These are phyloP conservation scores for Cutaneotrichosporon daszewskae DNA, from an alignment of 1,284 basidiomycete genomes.

Conservation along the genomic window DNA sequence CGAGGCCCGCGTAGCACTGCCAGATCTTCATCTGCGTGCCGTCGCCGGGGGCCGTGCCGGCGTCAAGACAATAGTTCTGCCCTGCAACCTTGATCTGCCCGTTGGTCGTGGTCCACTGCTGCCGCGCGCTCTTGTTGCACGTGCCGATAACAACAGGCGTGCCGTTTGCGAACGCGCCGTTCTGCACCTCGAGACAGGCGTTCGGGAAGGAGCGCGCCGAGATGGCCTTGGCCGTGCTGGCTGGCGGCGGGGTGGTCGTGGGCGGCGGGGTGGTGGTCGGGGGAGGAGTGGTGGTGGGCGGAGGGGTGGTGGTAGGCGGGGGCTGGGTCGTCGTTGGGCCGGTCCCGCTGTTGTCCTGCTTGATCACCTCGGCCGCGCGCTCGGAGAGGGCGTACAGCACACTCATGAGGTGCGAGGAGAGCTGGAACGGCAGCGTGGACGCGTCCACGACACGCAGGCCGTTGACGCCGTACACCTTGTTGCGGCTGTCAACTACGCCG, in stretches of 20 bases:
- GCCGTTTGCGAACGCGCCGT: slow-evolving; percentile 10
- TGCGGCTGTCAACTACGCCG: slow-evolving; percentile 52
- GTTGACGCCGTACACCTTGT: slow-evolving; percentile 42
- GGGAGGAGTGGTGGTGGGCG: slow-evolving; percentile 10
- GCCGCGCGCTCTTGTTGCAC: slow-evolving; percentile 23
- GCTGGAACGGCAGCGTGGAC: slow-evolving; percentile 50
- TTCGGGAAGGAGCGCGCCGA: slow-evolving; percentile 19
- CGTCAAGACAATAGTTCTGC: slow-evolving; percentile 29
- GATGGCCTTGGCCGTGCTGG: neutral
- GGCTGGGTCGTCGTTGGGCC: no score
- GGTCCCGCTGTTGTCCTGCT: slow-evolving; percentile 21
- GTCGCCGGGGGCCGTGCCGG: slow-evolving; percentile 9
- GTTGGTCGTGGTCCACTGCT: slow-evolving; percentile 23
- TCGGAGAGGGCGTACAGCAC: slow-evolving; percentile 41
- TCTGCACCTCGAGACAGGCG: slow-evolving; percentile 24
- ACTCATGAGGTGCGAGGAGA: slow-evolving; percentile 42
- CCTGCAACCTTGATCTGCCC: slow-evolving; percentile 18
- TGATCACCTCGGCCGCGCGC: slow-evolving; percentile 38
- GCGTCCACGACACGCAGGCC: slow-evolving; percentile 52
- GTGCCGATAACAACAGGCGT: slow-evolving; percentile 19
- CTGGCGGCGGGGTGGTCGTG: neutral
- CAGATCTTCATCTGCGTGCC: slow-evolving; percentile 20
- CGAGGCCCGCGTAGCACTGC: slow-evolving; percentile 5
- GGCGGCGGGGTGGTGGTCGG: slow-evolving; percentile 13
- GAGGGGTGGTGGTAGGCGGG: neutral